Evolutionary conservation across 1,284 basidiomycete species (phyloP), one percentile per base, ranked within the genome.

Genomic region (Malassezia dermatis): DNA sequence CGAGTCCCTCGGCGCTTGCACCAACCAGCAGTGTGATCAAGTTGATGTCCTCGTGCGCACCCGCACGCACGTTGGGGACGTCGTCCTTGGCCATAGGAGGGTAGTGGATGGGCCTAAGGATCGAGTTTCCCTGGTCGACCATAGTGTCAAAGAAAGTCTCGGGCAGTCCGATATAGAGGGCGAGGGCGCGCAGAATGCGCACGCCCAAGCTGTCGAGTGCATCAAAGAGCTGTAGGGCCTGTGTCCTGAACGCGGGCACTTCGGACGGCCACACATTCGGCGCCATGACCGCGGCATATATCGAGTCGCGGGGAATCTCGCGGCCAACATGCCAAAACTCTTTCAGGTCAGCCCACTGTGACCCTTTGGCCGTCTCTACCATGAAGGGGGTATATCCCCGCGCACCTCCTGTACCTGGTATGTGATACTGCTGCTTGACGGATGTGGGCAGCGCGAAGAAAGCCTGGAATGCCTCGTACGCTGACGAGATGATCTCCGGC

Each of bases 1-100:
- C 51, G 19, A 52, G 51, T 6, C 51, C 51, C 30, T 52, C 51
- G 11, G 51, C 51, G 21, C 44, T 52, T 10, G 51, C 51, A 12
- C 51, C 51, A 17, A 52, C 51, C 28, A 52, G 23, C 21, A 52
- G 34, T 8, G 51, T 52, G 8, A 52, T 52, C 10, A 52, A 19
- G 30, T 52, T 52, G 6, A 52, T 52, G 24, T 52, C 51, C 28
- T 52, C 43, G 15, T 52, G 51, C n/a, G 51, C 39, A 4, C 39
- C 51, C 11, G 51, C 51, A 11, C 51, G 42, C 2, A 45, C 27
- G 24, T 44, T 52, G 3, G 51, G 51, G 4, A 37, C 34, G 13
- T 26, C 21, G 4, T 26, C 26, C n/a, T 42, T 24, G 4, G 8
- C 5, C 17, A 52, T 28, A 17, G 51, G 30, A 2, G 51, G 51